Percentiles rank a stretch among this genome's conserved stretches.
Evolutionary conservation across 352 stramenopile species (phyloP).

Genomic region (Phytophthora europaea): DNA sequence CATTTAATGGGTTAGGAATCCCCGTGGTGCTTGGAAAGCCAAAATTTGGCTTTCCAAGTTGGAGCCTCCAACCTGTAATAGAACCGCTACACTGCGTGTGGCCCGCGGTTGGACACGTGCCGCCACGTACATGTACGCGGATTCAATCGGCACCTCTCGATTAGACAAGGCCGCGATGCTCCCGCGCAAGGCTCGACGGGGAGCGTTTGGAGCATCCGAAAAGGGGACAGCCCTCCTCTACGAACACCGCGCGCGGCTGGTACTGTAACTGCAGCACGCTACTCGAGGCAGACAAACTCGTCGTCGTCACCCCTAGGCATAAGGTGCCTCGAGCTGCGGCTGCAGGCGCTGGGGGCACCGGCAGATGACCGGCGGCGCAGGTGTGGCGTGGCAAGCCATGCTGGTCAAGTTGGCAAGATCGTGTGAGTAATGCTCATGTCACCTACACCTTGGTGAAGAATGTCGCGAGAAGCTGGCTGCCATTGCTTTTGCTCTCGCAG

Average conservation of each 20-base stretch:
- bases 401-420: conserved; percentile 4
- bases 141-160: conserved; percentile 16
- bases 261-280: background rate
- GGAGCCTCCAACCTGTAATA: background rate
- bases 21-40: too few relatives aligned
- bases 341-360: background rate
- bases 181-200: background rate
- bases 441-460: conserved; percentile 4
- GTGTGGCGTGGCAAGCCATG: background rate
- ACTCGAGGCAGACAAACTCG: background rate
- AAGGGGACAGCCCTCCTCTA: background rate
- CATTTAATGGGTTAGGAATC: too few relatives aligned
- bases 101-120: background rate
- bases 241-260: background rate
- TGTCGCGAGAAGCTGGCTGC: background rate
- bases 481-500: background rate
- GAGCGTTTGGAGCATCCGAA: conserved; percentile 5
- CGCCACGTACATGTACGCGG: background rate
- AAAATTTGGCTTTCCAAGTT: background rate
- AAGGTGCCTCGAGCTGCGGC: background rate
- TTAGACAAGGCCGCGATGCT: conserved; percentile 8
- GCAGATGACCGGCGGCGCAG: background rate
- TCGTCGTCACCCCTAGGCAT: background rate
- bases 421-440: conserved; percentile 2
- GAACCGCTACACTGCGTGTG: too few relatives aligned